A percentile compares a stretch with the other conserved stretches of the same genome.
phyloP scores from a whole-genome alignment of 2,329 filamentous ascomycete species.

The Apiospora malaysiana region DNA sequence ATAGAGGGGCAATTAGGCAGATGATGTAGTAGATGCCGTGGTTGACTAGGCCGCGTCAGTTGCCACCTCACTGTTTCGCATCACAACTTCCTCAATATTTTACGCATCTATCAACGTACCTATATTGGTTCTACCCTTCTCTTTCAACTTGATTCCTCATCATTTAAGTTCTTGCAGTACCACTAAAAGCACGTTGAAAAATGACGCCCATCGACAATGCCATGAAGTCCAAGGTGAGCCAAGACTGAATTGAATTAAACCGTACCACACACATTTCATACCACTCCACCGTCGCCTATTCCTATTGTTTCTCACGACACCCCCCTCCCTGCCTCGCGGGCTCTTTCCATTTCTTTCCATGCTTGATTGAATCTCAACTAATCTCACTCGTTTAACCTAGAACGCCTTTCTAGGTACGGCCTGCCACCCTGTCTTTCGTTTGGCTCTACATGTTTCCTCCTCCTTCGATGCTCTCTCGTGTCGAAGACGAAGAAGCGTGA shows the following conservation, averaged over 20 bases:
- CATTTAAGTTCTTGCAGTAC: neutral
- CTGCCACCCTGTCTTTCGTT: no score
- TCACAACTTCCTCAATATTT: constrained; percentile 10
- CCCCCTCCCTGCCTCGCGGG: no score
- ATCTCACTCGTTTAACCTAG: constrained; percentile 45
- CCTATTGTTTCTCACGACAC: no score
- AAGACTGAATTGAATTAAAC: neutral
- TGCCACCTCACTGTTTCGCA: constrained; percentile 14
- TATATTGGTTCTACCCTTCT: neutral
- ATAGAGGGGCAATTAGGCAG: neutral
- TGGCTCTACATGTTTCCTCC: no score
- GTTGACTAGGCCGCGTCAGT: neutral
- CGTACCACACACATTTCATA: neutral
- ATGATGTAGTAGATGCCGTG: neutral
- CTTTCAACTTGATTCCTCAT: neutral
- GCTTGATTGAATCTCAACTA: constrained; percentile 23
- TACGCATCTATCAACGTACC: neutral
- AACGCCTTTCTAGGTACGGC: constrained; percentile 72
- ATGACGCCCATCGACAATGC: constrained; percentile 74
- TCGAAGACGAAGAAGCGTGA: no score
- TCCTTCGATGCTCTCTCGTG: no score
- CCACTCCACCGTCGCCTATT: no score
- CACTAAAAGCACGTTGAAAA: no score
- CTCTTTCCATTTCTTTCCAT: no score
- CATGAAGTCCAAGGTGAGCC: constrained; percentile 70